These are phyloP conservation scores for Spencermartinsiella europaea DNA, from an alignment of 805 yeast species.

Conservation along the genomic window DNA sequence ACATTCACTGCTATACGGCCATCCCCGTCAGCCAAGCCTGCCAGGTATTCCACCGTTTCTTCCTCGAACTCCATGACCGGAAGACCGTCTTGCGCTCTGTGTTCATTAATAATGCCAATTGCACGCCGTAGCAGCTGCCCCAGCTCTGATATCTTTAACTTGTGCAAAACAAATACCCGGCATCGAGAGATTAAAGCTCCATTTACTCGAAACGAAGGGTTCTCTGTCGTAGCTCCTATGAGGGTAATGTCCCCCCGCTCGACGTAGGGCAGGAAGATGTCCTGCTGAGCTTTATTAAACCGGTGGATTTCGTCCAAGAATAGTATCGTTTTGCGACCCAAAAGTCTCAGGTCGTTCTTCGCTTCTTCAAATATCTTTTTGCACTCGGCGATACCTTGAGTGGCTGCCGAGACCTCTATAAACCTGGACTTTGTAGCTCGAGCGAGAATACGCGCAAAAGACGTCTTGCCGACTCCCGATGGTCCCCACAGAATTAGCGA, in stretches of 20 bases:
- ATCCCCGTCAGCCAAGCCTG: constrained; percentile 79
- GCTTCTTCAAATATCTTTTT: constrained; percentile 55
- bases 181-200: constrained; percentile 82
- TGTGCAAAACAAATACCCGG: constrained; percentile 65
- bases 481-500: constrained; percentile 93
- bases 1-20: constrained; percentile 78
- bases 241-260: constrained; percentile 78
- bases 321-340: constrained; percentile 56
- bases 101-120: constrained; percentile 50
- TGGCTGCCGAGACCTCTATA: constrained; percentile 82
- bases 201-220: constrained; percentile 77
- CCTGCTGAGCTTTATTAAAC: constrained; percentile 82
- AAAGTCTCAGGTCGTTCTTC: constrained; percentile 39
- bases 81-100: constrained; percentile 47
- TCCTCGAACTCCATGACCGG: constrained; percentile 49
- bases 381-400: constrained; percentile 61
- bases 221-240: constrained; percentile 97
- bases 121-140: constrained; percentile 53
- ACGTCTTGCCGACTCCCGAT: constrained; percentile 93
- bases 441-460: constrained; percentile 72
- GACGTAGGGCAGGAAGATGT: constrained; percentile 72
- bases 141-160: constrained; percentile 47
- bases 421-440: constrained; percentile 42
- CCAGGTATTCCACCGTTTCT: constrained; percentile 60
- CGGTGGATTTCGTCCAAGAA: constrained; percentile 94